Evolutionary conservation across 306 rosid genomes (phyloP), one percentile per base, ranked within the genome.

Genomic region (Quercus dentata): DNA sequence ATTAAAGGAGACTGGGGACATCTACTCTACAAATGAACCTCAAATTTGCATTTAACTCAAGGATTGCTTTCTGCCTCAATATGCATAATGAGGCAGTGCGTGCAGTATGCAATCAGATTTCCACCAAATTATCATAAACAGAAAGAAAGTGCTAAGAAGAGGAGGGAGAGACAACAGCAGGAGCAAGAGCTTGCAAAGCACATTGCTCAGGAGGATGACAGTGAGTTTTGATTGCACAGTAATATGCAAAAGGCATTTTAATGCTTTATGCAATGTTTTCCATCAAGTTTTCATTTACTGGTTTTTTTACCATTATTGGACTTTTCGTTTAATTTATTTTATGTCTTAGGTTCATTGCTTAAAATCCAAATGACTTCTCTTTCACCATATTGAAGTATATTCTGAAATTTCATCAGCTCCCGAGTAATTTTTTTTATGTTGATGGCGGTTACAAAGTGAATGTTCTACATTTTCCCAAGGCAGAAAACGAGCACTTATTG

Each of bases 171-270:
- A 52, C 89, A 88, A 71, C 88, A 88, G 20, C 91, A 86, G 56
- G 91, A 86, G 83, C 91, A 88, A 77, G 91, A 88, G 62, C 74
- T 88, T 65, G 89, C 91, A 11, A 88, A 88, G 74, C 89, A 88
- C 71, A 88, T 88, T 71, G 91, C 88, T 4, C 86, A 88, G 82
- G 89, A 88, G 38, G 91, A 88, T 38, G 91, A 88, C 21, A 89
- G 83, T 27, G 91, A 86, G 72, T 88, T 88, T 71, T 88, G 78
- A 85, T 83, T 71, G 85, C 87, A 4, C 25, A 56, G 59, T 76
- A 57, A 12, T 62, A 13, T 12, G 30, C 57, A 12, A 46, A 63
- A 76, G 77, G 31, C 75, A 56, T 31, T 28, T 76, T 14, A 21
- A 6, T 38, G 56, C 46, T 8, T 56, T 56, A 15, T 23, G 54